Base-by-base conservation (phyloP, 2,329 filamentous ascomycete species). In the Capronia coronata region DNA sequence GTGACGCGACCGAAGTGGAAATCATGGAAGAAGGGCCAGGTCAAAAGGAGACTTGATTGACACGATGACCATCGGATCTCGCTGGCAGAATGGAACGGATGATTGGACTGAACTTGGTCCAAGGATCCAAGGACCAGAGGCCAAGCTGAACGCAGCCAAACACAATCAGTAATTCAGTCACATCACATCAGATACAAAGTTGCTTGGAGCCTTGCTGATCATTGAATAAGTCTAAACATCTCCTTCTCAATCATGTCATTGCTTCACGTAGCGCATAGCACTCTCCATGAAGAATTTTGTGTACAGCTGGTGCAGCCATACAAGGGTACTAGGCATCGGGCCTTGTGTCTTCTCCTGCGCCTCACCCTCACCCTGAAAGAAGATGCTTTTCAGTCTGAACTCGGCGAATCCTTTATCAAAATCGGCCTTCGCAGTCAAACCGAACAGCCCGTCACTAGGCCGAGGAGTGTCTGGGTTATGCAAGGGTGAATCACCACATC, bases 401-500 rank as follows among this genome's bases (percentile, higher is more conserved):
- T 84, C 81, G 2, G 77, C 83, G 52, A 80, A 75, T 10, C 74
- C 75, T 27, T 75, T 68, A 4, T 77, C 73, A 60, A 74, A 71
- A 65, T 86, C 80, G 13, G 85, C 67, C 10, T 72, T 71, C 2
- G 80, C 81, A 14, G 72, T 73, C 61, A 86, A 82, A 63, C 83
- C 74, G 55, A 86, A 85, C 21, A 86, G 68, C 0, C 83, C 83
- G 60, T 87, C 83, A 1, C 75, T 77, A 7, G 73, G 70, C 6
- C 83, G 73, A 1, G 77, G 73, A 0, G 70, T 75, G 38, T 68
- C 69, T 11, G 58, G 58, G 18, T 48, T 49, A 38, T 77, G 77
- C 18, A 78, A 71, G 0, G 83, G 83, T 1, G 78, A 78, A 54
- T 82, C 83, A 13, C 83, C 83, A 57, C 79, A 83, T 18, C 83